Evolutionary conservation across 441 rosid genomes (phyloP).

Genomic region (Arabidopsis hybrid): DNA sequence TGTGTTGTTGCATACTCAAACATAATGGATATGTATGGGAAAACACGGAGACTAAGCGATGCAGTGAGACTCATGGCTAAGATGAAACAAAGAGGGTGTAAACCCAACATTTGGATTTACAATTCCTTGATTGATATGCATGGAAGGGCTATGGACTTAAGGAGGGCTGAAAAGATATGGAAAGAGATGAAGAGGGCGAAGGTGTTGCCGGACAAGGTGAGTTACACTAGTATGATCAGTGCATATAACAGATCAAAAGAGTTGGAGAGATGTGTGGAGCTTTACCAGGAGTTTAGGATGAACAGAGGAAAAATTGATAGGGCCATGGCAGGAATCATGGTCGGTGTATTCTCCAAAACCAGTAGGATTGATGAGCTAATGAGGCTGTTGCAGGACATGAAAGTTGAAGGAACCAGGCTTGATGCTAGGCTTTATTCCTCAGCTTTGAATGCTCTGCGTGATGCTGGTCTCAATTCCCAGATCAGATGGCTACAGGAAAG

Average conservation of each 20-base stretch:
- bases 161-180: conserved; percentile 85
- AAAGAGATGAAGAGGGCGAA: conserved; percentile 80
- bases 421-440: conserved; percentile 75
- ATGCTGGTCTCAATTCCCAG: conserved; percentile 73
- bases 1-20: conserved; percentile 86
- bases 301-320: conserved; percentile 65
- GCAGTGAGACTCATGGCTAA: conserved; percentile 74
- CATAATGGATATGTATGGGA: conserved; percentile 82
- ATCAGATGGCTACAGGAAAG: conserved; percentile 68
- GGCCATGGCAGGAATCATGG: conserved; percentile 87
- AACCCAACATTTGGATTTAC: conserved; percentile 88
- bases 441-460: conserved; percentile 76
- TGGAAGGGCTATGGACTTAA: conserved; percentile 66
- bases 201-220: conserved; percentile 74
- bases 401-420: conserved; percentile 58
- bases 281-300: conserved; percentile 65
- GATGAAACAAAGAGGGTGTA: conserved; percentile 80
- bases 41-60: conserved; percentile 63
- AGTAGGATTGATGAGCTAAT: conserved; percentile 69
- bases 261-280: conserved; percentile 63
- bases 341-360: conserved; percentile 80
- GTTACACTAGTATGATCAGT: conserved; percentile 68
- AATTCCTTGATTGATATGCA: conserved; percentile 86
- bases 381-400: conserved; percentile 78
- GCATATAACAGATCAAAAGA: conserved; percentile 74